phyloP scores from a whole-genome alignment of 208 protist species.

The Trypanosomatidae sp. region DNA sequence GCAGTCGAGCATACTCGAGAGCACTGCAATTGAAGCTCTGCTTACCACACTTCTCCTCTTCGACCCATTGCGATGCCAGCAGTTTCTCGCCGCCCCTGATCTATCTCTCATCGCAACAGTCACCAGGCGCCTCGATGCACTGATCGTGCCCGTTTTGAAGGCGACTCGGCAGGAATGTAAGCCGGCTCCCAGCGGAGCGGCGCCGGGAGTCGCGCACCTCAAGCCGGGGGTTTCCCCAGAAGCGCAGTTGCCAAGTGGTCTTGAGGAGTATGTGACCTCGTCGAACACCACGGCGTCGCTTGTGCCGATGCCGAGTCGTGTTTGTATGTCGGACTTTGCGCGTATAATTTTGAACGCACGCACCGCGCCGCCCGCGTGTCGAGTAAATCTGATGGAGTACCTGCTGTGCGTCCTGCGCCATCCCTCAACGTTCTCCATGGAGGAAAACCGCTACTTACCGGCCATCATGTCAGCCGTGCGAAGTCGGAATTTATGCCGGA shows the following conservation, averaged over 20 bases:
- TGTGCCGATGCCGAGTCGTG: neutral
- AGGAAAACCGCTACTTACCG: conserved; percentile 24
- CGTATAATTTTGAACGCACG: neutral
- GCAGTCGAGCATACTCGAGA: neutral
- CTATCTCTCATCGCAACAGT: conserved; percentile 4
- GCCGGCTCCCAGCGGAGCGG: neutral
- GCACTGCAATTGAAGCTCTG: conserved; percentile 14
- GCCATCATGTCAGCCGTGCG: conserved; percentile 17
- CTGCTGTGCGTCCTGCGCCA: conserved; percentile 23
- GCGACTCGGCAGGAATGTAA: neutral
- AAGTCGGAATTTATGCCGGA: neutral
- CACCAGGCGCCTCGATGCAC: conserved; percentile 1
- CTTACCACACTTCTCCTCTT: conserved; percentile 29
- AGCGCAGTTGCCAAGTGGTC: neutral
- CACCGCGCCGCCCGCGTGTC: neutral
- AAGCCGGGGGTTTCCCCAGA: neutral
- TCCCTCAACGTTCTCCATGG: conserved; percentile 12
- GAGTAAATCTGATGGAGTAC: conserved; percentile 29
- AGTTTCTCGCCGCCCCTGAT: conserved; percentile 5
- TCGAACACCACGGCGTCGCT: neutral
- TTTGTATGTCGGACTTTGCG: neutral
- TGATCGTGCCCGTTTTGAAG: conserved; percentile 9
- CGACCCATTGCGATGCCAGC: conserved; percentile 4
- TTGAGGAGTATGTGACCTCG: neutral
- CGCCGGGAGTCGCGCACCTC: neutral